phyloP scores from a whole-genome alignment of 495 filamentous ascomycete species.

The Hypoxylon perforatum region DNA sequence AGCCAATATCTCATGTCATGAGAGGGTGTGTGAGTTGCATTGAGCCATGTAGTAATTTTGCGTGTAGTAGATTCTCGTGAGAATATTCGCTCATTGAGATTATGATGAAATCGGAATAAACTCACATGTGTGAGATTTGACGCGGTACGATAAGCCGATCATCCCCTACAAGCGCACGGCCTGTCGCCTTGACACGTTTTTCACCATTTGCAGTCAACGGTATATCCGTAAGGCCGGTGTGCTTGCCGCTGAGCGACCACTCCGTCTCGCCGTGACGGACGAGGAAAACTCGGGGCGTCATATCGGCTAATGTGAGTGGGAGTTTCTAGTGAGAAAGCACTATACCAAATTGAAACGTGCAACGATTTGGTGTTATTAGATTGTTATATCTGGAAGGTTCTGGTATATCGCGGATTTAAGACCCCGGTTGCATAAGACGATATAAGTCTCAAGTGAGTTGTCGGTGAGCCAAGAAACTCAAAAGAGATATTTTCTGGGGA shows the following conservation, averaged over 20 bases:
- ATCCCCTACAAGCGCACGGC: slow-evolving; percentile 82
- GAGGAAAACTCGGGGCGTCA: slow-evolving; percentile 88
- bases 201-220: slow-evolving; percentile 88
- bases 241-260: slow-evolving; percentile 93
- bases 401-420: background rate
- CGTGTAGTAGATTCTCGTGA: too few relatives aligned
- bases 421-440: background rate
- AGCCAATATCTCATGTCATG: too few relatives aligned
- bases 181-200: slow-evolving; percentile 82
- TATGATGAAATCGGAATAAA: slow-evolving; percentile 13
- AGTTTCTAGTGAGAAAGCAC: too few relatives aligned
- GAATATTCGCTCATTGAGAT: too few relatives aligned
- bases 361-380: background rate
- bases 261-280: slow-evolving; percentile 94
- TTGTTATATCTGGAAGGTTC: background rate
- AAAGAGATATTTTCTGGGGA: too few relatives aligned
- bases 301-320: slow-evolving; percentile 25
- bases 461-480: background rate
- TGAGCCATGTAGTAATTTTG: too few relatives aligned
- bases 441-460: background rate
- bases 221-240: slow-evolving; percentile 89
- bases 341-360: too few relatives aligned
- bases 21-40: too few relatives aligned
- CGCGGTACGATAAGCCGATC: slow-evolving; percentile 87
- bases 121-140: slow-evolving; percentile 79